Percentiles rank a stretch among this genome's conserved stretches.
phyloP scores from a whole-genome alignment of 2,329 filamentous ascomycete species.

The Talaromyces sp. region DNA sequence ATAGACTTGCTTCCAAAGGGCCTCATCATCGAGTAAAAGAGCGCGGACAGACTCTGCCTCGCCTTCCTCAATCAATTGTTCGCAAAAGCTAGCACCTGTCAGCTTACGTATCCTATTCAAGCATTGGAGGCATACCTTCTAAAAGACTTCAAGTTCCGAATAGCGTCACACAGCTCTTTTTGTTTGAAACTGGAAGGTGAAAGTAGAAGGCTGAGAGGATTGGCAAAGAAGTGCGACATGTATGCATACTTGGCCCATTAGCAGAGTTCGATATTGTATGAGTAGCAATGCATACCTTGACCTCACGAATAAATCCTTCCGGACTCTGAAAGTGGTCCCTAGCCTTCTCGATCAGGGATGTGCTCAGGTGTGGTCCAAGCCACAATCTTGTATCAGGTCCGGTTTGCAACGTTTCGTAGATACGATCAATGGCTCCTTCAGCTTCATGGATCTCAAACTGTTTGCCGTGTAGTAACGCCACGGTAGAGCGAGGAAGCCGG shows the following conservation, averaged over 20 bases:
- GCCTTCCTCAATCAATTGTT: constrained; percentile 42
- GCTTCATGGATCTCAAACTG: constrained; percentile 54
- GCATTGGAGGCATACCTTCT: constrained; percentile 35
- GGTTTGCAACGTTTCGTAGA: constrained; percentile 40
- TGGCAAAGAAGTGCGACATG: constrained; percentile 64
- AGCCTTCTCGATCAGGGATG: constrained; percentile 53
- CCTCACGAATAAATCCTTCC: constrained; percentile 51
- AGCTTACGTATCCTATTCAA: not conserved
- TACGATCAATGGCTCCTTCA: constrained; percentile 44
- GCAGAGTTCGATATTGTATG: not conserved
- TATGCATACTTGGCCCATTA: constrained; percentile 51
- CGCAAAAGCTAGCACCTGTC: constrained; percentile 33
- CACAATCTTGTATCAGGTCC: constrained; percentile 41
- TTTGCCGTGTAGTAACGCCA: constrained; percentile 52
- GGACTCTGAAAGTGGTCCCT: constrained; percentile 60
- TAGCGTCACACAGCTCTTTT: constrained; percentile 51
- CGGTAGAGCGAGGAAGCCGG: constrained; percentile 52
- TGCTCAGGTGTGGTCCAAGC: constrained; percentile 54
- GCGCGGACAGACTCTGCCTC: constrained; percentile 36
- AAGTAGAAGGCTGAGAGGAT: constrained; percentile 55
- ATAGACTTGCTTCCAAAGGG: constrained; percentile 43
- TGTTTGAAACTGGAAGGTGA: constrained; percentile 27
- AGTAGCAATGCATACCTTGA: constrained; percentile 42
- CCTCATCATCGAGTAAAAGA: constrained; percentile 51
- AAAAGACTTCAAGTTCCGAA: constrained; percentile 58